Evolutionary conservation across 179 eudicot genomes (phyloP).

Genomic region (Spergularia azorica): DNA sequence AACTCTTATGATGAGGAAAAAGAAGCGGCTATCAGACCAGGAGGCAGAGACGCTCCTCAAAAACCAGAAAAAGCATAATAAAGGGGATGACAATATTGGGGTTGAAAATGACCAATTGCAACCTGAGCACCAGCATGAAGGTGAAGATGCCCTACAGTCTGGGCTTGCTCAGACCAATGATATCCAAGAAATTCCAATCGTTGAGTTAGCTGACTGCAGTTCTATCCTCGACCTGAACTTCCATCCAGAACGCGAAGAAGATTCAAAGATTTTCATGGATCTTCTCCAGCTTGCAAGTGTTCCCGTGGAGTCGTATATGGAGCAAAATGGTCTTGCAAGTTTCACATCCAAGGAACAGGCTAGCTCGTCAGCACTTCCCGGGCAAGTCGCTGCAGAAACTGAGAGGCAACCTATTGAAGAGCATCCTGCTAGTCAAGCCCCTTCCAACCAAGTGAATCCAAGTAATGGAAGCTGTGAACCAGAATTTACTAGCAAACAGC

Average conservation of each 20-base stretch:
- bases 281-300: conserved; percentile 53
- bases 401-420: conserved; percentile 34
- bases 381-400: conserved; percentile 33
- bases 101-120: conserved; percentile 22
- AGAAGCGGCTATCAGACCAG: conserved; percentile 65
- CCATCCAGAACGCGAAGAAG: conserved; percentile 45
- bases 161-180: conserved; percentile 23
- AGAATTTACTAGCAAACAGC: conserved; percentile 28
- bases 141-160: conserved; percentile 20
- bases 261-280: conserved; percentile 46
- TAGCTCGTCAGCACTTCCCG: conserved; percentile 41
- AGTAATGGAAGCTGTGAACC: conserved; percentile 30
- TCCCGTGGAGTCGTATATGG: conserved; percentile 60
- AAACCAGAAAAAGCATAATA: conserved; percentile 30
- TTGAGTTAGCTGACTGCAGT: conserved; percentile 28
- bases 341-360: conserved; percentile 51
- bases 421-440: conserved; percentile 22
- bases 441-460: conserved; percentile 27
- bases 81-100: conserved; percentile 45
- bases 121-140: conserved; percentile 22
- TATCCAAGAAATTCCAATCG: conserved; percentile 18
- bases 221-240: conserved; percentile 57
- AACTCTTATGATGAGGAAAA: conserved; percentile 83
- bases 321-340: conserved; percentile 52
- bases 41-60: conserved; percentile 62